Evolutionary conservation across 176 grass and related monocot species (phyloP).

Genomic region (Alloteropsis semialata): DNA sequence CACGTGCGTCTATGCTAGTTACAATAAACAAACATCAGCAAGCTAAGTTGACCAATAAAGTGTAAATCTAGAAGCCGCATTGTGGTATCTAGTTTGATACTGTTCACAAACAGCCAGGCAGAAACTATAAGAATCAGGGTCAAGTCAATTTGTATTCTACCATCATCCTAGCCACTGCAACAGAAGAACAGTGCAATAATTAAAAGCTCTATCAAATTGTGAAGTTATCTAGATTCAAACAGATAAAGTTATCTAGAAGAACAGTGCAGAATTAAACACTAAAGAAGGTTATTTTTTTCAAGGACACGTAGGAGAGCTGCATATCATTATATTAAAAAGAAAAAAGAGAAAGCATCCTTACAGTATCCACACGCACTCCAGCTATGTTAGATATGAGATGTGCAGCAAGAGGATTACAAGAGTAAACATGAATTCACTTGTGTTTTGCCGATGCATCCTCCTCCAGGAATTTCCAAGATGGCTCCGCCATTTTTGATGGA

Average conservation of each 20-base stretch:
- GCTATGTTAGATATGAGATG: background rate
- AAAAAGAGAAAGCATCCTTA: too few relatives aligned
- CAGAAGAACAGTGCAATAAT: background rate
- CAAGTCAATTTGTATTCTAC: background rate
- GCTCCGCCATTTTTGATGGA: background rate
- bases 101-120: background rate
- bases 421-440: background rate
- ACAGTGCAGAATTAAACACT: background rate
- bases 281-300: too few relatives aligned
- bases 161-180: background rate
- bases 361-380: too few relatives aligned
- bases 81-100: too few relatives aligned
- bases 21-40: too few relatives aligned
- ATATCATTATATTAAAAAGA: too few relatives aligned
- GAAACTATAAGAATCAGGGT: background rate
- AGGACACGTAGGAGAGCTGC: too few relatives aligned
- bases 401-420: background rate
- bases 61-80: too few relatives aligned
- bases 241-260: background rate
- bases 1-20: too few relatives aligned
- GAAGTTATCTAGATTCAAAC: background rate
- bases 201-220: background rate
- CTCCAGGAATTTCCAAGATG: slow-evolving; percentile 10
- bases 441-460: background rate
- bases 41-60: too few relatives aligned